Evolutionary conservation across 352 stramenopile genomes (phyloP).

Genomic region (Phytophthora constricta): DNA sequence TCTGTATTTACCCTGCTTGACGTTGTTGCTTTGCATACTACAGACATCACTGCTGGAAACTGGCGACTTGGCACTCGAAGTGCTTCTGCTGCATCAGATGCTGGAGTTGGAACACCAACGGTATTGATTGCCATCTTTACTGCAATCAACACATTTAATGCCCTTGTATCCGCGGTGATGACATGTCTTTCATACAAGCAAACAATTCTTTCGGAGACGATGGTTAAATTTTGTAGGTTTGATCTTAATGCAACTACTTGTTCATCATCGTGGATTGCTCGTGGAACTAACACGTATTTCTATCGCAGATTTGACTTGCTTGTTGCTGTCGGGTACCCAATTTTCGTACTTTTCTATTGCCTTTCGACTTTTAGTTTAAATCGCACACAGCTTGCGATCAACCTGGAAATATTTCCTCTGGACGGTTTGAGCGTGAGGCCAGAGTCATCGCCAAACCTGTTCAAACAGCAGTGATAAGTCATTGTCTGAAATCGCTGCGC

Average conservation of each 20-base stretch:
- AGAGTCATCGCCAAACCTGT: not conserved
- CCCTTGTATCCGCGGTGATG: not conserved
- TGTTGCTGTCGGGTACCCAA: not conserved
- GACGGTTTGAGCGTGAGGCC: not conserved
- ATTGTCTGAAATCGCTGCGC: not conserved
- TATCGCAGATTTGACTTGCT: not conserved
- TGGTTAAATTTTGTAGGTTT: not conserved
- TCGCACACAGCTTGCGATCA: not conserved
- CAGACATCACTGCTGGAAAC: not conserved
- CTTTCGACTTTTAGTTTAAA: not conserved
- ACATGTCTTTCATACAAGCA: not conserved
- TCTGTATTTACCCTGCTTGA: too few relatives aligned
- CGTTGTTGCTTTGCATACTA: too few relatives aligned
- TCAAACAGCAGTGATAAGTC: not conserved
- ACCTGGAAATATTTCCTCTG: not conserved
- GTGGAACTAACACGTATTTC: too few relatives aligned
- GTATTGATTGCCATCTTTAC: not conserved
- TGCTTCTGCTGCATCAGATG: not conserved
- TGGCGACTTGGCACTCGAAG: not conserved
- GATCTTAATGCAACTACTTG: too few relatives aligned
- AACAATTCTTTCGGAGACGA: not conserved
- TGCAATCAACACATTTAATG: not conserved
- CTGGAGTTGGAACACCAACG: not conserved
- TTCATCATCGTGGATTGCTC: too few relatives aligned
- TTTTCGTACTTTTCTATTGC: not conserved